phyloP scores from a whole-genome alignment of 768 basidiomycete genomes.

The Tephrocybe sp. region DNA sequence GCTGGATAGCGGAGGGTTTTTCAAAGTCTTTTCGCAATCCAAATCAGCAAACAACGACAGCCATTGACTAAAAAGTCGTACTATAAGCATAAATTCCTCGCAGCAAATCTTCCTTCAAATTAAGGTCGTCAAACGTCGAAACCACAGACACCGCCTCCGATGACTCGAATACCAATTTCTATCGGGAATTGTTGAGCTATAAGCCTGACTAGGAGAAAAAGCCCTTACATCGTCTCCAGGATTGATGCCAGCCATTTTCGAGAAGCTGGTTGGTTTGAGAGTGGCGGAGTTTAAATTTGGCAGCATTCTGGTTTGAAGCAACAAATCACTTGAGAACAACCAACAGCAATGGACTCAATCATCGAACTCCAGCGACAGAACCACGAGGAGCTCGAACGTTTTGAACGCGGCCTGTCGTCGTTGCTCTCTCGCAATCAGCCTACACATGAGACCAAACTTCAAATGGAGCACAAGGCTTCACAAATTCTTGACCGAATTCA shows the following conservation, averaged over 20 bases:
- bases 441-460: conserved; percentile 61
- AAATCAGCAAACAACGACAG: not conserved
- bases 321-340: conserved; percentile 11
- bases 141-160: conserved; percentile 89
- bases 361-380: conserved; percentile 93
- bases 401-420: conserved; percentile 82
- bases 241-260: conserved; percentile 77
- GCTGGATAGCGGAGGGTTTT: conserved; percentile 98
- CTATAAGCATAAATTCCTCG: conserved; percentile 99
- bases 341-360: conserved; percentile 79
- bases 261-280: conserved; percentile 36
- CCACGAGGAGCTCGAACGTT: conserved; percentile 94
- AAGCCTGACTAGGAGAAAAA: conserved; percentile 5
- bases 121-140: conserved; percentile 86
- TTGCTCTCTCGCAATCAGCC: conserved; percentile 68
- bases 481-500: conserved; percentile 86
- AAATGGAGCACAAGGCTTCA: conserved; percentile 85
- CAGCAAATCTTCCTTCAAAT: conserved; percentile 91
- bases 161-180: conserved; percentile 96
- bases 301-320: conserved; percentile 10
- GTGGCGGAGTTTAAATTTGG: conserved; percentile 58
- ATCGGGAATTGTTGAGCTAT: conserved; percentile 1
- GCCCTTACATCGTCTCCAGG: conserved; percentile 76
- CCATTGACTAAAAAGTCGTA: conserved; percentile 31
- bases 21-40: conserved; percentile 66